These are phyloP conservation scores for Yarrowia sp. DNA, from an alignment of 805 yeast genomes.

Conservation along the genomic window DNA sequence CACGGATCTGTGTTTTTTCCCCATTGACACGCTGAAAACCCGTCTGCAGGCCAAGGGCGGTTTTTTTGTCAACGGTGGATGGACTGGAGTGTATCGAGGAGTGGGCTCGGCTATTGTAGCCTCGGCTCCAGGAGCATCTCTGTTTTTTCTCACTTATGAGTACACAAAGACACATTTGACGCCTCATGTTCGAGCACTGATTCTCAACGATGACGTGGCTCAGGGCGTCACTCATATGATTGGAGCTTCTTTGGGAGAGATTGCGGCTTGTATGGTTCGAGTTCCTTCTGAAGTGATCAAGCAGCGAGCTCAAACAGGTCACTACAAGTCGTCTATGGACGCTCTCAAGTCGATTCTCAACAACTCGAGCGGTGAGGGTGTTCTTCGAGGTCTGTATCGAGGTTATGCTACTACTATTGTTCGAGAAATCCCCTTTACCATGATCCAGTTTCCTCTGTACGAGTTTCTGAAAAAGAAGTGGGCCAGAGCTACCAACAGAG, in stretches of 20 bases:
- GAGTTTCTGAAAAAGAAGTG: constrained; percentile 73
- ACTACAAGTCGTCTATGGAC: constrained; percentile 54
- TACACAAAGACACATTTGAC: constrained; percentile 52
- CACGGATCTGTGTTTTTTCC: constrained; percentile 91
- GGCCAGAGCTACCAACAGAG: constrained; percentile 44
- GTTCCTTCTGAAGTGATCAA: constrained; percentile 97
- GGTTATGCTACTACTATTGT: constrained; percentile 92
- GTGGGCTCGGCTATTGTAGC: constrained; percentile 91
- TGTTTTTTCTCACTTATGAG: constrained; percentile 83
- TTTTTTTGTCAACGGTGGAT: constrained; percentile 88
- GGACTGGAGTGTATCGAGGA: constrained; percentile 86
- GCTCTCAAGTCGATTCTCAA: constrained; percentile 61
- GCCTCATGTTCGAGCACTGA: constrained; percentile 38
- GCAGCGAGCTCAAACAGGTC: constrained; percentile 84
- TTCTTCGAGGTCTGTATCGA: constrained; percentile 72
- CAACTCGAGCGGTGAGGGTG: constrained; percentile 74
- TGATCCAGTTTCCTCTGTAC: constrained; percentile 92
- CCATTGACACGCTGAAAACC: constrained; percentile 93
- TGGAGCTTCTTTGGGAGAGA: constrained; percentile 84
- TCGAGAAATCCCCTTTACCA: constrained; percentile 95
- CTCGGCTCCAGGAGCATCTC: constrained; percentile 82
- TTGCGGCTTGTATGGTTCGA: constrained; percentile 87
- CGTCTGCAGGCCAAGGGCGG: constrained; percentile 95
- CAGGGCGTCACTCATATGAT: constrained; percentile 69
- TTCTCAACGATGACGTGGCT: constrained; percentile 35